A percentile compares a stretch with the other conserved stretches of the same genome.
phyloP scores from a whole-genome alignment of 495 filamentous ascomycete species.

The Xylona heveae region DNA sequence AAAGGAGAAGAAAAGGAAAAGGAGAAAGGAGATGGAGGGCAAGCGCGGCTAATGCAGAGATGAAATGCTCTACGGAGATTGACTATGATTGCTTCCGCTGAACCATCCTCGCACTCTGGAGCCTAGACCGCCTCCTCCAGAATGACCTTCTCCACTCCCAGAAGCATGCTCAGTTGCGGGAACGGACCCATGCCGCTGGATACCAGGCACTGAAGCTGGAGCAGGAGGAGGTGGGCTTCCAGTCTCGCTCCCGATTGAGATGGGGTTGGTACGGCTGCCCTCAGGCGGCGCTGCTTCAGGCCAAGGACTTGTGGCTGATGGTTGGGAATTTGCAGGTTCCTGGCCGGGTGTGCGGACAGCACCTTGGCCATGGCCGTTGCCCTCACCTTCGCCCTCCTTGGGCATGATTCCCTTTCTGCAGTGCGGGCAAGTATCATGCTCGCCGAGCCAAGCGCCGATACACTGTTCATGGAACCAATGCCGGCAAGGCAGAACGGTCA shows the following conservation, averaged over 20 bases:
- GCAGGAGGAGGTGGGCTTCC: too few relatives aligned
- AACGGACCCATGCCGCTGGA: neutral
- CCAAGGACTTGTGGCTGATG: too few relatives aligned
- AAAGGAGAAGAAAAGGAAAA: neutral
- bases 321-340: too few relatives aligned
- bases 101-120: slow-evolving; percentile 1
- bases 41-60: neutral
- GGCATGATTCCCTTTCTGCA: slow-evolving; percentile 51
- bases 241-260: too few relatives aligned
- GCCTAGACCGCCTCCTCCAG: neutral
- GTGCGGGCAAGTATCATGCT: slow-evolving; percentile 82
- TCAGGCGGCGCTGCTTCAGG: too few relatives aligned
- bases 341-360: too few relatives aligned
- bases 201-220: too few relatives aligned
- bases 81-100: too few relatives aligned
- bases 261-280: too few relatives aligned
- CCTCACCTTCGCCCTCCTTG: neutral
- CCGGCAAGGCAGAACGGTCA: slow-evolving; percentile 61
- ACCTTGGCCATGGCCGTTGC: neutral
- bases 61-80: too few relatives aligned
- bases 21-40: neutral
- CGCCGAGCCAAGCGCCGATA: slow-evolving; percentile 56
- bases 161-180: neutral
- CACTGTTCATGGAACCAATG: slow-evolving; percentile 84
- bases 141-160: neutral